A percentile compares a stretch with the other conserved stretches of the same genome.
Conservation (phyloP, 2,329 filamentous ascomycete species). For the Chaetomium sp. region DNA sequence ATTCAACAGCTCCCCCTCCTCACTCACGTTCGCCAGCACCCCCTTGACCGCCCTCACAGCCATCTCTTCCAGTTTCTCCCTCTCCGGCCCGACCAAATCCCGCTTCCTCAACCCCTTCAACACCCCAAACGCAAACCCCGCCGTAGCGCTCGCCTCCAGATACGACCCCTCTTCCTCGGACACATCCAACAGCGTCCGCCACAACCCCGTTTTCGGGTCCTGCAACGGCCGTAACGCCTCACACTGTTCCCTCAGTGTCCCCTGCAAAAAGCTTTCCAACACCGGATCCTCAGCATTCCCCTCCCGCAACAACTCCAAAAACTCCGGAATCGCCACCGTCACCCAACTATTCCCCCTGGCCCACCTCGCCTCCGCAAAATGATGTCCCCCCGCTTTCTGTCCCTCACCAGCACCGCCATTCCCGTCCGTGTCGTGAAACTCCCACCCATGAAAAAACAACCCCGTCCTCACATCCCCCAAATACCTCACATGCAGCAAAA, state of each 20-base stretch:
- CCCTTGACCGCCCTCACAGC: conserved; percentile 62
- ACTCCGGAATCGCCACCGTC: conserved; percentile 77
- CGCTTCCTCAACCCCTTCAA: conserved; percentile 65
- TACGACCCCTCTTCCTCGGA: conserved; percentile 63
- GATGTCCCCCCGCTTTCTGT: no score
- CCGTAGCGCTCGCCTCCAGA: conserved; percentile 68
- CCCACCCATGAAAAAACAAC: conserved; percentile 78
- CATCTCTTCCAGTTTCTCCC: conserved; percentile 51
- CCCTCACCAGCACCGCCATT: no score
- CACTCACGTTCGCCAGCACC: conserved; percentile 59
- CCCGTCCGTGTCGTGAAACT: conserved; percentile 44
- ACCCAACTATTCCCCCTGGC: conserved; percentile 64
- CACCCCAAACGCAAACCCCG: conserved; percentile 74
- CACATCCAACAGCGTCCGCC: conserved; percentile 68
- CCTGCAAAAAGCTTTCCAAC: conserved; percentile 51
- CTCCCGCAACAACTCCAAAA: conserved; percentile 61
- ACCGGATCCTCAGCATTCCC: conserved; percentile 55
- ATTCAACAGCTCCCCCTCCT: conserved; percentile 62
- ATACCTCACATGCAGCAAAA: conserved; percentile 72
- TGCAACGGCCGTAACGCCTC: conserved; percentile 58
- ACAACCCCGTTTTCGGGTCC: conserved; percentile 51
- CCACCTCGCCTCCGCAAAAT: conserved; percentile 54
- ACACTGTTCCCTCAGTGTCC: conserved; percentile 63
- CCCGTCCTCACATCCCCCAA: conserved; percentile 66
- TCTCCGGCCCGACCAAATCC: conserved; percentile 44